Conservation (phyloP, 2,329 filamentous ascomycete species). For the Paecilomyces formosus region DNA sequence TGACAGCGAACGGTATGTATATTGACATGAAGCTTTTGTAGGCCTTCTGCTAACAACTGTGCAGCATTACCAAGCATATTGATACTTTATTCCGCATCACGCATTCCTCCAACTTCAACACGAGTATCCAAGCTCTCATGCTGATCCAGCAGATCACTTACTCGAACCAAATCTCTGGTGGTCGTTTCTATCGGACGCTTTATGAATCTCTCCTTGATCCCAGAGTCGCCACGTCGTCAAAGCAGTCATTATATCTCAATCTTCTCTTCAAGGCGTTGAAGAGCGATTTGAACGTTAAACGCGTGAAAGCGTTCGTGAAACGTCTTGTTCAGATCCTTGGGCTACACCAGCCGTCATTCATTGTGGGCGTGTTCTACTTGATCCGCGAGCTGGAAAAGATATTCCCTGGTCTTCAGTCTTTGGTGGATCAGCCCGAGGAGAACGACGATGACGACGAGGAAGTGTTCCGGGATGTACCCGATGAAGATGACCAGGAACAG, state of each 20-base stretch:
- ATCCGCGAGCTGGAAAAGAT: constrained; percentile 70
- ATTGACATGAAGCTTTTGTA: neutral
- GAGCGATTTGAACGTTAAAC: constrained; percentile 78
- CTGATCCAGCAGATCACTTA: constrained; percentile 87
- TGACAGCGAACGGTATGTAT: constrained; percentile 61
- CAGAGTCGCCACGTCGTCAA: constrained; percentile 79
- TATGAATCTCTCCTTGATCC: constrained; percentile 94
- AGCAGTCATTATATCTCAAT: constrained; percentile 92
- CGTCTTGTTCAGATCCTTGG: constrained; percentile 79
- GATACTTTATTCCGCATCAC: constrained; percentile 94
- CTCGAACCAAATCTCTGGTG: constrained; percentile 70
- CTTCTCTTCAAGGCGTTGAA: constrained; percentile 82
- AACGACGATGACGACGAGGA: constrained; percentile 64
- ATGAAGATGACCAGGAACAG: constrained; percentile 42
- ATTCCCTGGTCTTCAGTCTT: constrained; percentile 71
- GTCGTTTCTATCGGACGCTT: constrained; percentile 89
- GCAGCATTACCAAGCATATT: constrained; percentile 74
- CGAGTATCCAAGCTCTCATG: constrained; percentile 89
- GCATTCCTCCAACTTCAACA: constrained; percentile 98
- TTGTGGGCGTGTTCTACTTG: constrained; percentile 87
- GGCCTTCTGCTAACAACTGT: constrained; percentile 12
- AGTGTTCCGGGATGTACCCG: constrained; percentile 59
- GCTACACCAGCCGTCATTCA: constrained; percentile 85
- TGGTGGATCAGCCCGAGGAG: constrained; percentile 75
- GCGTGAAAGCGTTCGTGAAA: constrained; percentile 94